Conservation (phyloP, 1,284 basidiomycete species). For the Salmacisia buchloeana region DNA sequence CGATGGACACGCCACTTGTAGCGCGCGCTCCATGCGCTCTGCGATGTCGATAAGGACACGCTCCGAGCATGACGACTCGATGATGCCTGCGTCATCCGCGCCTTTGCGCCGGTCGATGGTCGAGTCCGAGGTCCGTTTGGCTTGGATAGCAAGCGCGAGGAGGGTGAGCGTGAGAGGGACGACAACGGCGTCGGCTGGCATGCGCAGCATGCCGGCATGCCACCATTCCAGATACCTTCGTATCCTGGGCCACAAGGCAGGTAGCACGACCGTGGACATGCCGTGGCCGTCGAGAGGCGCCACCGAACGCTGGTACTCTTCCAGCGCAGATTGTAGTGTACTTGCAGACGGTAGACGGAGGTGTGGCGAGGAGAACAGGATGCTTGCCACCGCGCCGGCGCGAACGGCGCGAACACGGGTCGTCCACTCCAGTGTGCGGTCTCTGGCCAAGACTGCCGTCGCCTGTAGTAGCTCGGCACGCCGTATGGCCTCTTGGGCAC, state of each 20-base stretch:
- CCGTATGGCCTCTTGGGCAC: neutral
- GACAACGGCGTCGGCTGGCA: conserved; percentile 39
- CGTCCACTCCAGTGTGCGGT: conserved; percentile 28
- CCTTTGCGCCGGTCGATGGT: conserved; percentile 19
- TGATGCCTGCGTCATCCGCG: conserved; percentile 18
- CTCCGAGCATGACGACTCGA: conserved; percentile 30
- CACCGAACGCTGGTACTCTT: conserved; percentile 34
- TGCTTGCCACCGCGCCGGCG: conserved; percentile 21
- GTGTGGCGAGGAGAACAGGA: conserved; percentile 9
- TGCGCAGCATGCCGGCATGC: conserved; percentile 34
- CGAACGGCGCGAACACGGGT: conserved; percentile 35
- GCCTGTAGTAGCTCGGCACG: conserved; percentile 11
- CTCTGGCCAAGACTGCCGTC: conserved; percentile 20
- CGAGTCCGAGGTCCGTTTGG: conserved; percentile 26
- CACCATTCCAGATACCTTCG: conserved; percentile 38
- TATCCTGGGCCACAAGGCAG: conserved; percentile 30
- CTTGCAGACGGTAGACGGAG: conserved; percentile 25
- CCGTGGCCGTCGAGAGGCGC: conserved; percentile 33
- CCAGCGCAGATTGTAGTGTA: conserved; percentile 26
- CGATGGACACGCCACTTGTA: conserved; percentile 38
- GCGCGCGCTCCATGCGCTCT: conserved; percentile 31
- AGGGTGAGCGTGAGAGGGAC: conserved; percentile 37
- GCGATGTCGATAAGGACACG: conserved; percentile 34
- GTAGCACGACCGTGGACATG: conserved; percentile 23
- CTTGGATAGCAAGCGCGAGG: conserved; percentile 38